These are phyloP conservation scores for Pinus albicaulis DNA, from an alignment of 75 land plant genomes.

Conservation along the genomic window DNA sequence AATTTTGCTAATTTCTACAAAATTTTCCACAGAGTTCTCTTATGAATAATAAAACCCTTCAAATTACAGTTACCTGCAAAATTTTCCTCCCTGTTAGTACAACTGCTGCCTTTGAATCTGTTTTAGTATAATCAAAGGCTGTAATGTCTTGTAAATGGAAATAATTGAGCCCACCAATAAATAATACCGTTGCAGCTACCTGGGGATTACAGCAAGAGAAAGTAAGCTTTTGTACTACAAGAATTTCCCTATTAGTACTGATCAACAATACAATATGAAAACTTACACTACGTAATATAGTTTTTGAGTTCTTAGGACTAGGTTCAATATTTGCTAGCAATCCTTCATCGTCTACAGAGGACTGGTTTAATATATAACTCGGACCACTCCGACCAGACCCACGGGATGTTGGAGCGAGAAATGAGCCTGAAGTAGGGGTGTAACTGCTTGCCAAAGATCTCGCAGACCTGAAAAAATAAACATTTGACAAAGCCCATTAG, in stretches of 20 bases:
- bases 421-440: constrained; percentile 56
- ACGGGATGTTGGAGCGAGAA: constrained; percentile 47
- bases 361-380: not conserved
- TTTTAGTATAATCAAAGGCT: not conserved
- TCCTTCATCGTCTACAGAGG: constrained; percentile 19
- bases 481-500: not conserved
- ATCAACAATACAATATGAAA: not conserved
- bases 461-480: constrained; percentile 92
- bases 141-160: not conserved
- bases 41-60: too few relatives aligned
- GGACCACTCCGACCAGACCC: constrained; percentile 10
- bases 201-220: not conserved
- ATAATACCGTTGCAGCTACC: constrained; percentile 20
- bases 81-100: constrained; percentile 36
- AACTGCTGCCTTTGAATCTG: constrained; percentile 6
- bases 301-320: constrained; percentile 18
- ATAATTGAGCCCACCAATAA: constrained; percentile 27
- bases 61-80: constrained; percentile 25
- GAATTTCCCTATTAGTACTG: too few relatives aligned
- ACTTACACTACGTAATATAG: constrained; percentile 30
- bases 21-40: too few relatives aligned
- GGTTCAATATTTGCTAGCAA: constrained; percentile 12
- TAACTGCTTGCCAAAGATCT: constrained; percentile 68
- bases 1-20: too few relatives aligned
- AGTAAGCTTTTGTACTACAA: too few relatives aligned